Evolutionary conservation across 768 basidiomycete species (phyloP).

Genomic region (Solioccasus polychromus): DNA sequence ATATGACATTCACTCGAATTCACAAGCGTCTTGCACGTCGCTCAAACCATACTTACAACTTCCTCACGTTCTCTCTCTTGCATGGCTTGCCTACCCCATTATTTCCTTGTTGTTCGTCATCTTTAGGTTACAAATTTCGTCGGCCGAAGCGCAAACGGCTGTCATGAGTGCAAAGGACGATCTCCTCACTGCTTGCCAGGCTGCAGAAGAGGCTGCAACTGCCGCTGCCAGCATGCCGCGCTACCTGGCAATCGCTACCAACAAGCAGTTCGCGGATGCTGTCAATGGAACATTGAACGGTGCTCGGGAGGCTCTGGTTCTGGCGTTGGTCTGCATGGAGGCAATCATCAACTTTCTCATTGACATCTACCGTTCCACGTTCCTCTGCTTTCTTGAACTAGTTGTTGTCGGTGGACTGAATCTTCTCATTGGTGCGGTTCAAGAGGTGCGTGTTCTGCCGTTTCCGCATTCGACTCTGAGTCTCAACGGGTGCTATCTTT

Average conservation of each 20-base stretch:
- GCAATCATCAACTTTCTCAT: conserved; percentile 88
- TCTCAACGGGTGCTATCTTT: conserved; percentile 12
- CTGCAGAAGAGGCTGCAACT: conserved; percentile 80
- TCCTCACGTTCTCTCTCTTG: conserved; percentile 77
- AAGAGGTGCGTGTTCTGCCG: conserved; percentile 56
- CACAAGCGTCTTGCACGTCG: conserved; percentile 27
- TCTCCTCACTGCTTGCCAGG: conserved; percentile 80
- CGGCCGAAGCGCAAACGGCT: conserved; percentile 62
- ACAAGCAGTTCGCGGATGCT: conserved; percentile 72
- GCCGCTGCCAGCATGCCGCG: conserved; percentile 83
- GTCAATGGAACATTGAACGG: conserved; percentile 78
- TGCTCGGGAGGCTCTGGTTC: conserved; percentile 67
- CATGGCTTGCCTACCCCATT: conserved; percentile 91
- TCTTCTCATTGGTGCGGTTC: conserved; percentile 76
- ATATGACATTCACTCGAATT: conserved; percentile 50
- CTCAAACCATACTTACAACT: conserved; percentile 85
- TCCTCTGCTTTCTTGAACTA: conserved; percentile 91
- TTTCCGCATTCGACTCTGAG: not conserved
- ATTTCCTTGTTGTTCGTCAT: conserved; percentile 86
- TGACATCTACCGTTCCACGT: conserved; percentile 88
- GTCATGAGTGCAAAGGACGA: conserved; percentile 69
- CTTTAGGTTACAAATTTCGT: conserved; percentile 75
- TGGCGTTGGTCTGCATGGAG: conserved; percentile 82
- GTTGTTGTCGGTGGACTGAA: conserved; percentile 78
- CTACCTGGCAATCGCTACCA: conserved; percentile 83